Conservation (phyloP, 129 eudicot genomes). For the Chrysanthemum seticuspe region DNA sequence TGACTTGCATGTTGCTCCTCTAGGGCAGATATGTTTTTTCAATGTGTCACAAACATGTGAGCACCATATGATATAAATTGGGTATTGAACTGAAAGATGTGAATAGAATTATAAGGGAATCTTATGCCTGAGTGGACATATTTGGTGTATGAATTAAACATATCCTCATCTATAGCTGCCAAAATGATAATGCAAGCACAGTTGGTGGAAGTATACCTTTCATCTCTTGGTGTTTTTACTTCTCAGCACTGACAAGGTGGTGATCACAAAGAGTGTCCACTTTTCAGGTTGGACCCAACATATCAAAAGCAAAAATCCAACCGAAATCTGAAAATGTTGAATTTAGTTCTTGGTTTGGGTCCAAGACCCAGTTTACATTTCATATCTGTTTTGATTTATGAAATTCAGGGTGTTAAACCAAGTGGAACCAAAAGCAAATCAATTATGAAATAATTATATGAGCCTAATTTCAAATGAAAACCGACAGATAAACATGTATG, state of each 20-base stretch:
- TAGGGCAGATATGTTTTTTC: background rate
- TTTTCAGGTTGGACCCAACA: background rate
- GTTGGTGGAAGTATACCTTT: background rate
- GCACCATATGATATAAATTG: conserved; percentile 4
- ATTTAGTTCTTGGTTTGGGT: background rate
- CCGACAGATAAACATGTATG: too few relatives aligned
- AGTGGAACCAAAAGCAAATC: background rate
- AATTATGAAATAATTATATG: background rate
- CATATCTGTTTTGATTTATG: background rate
- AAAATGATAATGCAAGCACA: background rate
- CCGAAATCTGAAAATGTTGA: background rate
- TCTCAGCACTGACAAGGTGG: conserved; percentile 9
- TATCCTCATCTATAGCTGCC: background rate
- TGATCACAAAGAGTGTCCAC: background rate
- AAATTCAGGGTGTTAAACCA: conserved; percentile 9
- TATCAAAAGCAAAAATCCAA: background rate
- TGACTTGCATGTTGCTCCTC: background rate
- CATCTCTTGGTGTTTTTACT: background rate
- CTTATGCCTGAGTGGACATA: background rate
- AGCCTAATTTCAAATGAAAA: too few relatives aligned
- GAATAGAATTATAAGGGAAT: background rate
- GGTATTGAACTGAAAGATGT: conserved; percentile 5
- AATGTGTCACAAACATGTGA: background rate
- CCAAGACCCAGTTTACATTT: background rate
- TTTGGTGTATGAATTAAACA: background rate